Percentiles rank a stretch among this genome's conserved stretches.
These are phyloP conservation scores for Boletus sp. DNA, from an alignment of 1,284 basidiomycete species.

Conservation along the genomic window DNA sequence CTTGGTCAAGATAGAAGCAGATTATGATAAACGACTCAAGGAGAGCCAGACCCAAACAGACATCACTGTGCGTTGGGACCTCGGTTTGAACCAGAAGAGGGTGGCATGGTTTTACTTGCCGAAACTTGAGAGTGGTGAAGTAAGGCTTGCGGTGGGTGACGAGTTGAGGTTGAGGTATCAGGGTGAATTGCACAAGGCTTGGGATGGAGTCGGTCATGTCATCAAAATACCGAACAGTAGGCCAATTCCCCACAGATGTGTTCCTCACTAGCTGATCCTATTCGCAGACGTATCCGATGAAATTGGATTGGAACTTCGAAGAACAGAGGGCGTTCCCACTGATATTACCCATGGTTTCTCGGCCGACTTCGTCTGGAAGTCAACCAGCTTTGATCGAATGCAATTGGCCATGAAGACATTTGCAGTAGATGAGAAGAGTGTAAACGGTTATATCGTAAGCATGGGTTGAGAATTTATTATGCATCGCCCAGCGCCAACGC, in stretches of 20 bases:
- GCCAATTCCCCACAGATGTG: slow-evolving; percentile 23
- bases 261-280: slow-evolving; percentile 18
- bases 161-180: slow-evolving; percentile 90
- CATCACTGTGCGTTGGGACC: slow-evolving; percentile 95
- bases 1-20: slow-evolving; percentile 98
- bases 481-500: slow-evolving; percentile 9
- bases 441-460: slow-evolving; percentile 92
- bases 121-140: slow-evolving; percentile 97
- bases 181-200: slow-evolving; percentile 86
- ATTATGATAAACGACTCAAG: slow-evolving; percentile 97
- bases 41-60: slow-evolving; percentile 99
- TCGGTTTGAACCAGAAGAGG: slow-evolving; percentile 96
- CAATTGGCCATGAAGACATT: slow-evolving; percentile 99
- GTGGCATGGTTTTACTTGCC: slow-evolving; percentile 97
- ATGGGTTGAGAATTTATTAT: background rate
- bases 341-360: slow-evolving; percentile 95
- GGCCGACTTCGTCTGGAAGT: slow-evolving; percentile 99
- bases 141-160: slow-evolving; percentile 95
- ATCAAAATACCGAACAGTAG: slow-evolving; percentile 99
- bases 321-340: slow-evolving; percentile 91
- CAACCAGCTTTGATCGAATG: slow-evolving; percentile 99
- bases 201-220: slow-evolving; percentile 98
- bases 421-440: slow-evolving; percentile 98
- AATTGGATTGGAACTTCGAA: slow-evolving; percentile 90
- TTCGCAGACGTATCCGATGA: slow-evolving; percentile 91